Evolutionary conservation across 768 basidiomycete species (phyloP).

Genomic region (Termitomyces sp.): DNA sequence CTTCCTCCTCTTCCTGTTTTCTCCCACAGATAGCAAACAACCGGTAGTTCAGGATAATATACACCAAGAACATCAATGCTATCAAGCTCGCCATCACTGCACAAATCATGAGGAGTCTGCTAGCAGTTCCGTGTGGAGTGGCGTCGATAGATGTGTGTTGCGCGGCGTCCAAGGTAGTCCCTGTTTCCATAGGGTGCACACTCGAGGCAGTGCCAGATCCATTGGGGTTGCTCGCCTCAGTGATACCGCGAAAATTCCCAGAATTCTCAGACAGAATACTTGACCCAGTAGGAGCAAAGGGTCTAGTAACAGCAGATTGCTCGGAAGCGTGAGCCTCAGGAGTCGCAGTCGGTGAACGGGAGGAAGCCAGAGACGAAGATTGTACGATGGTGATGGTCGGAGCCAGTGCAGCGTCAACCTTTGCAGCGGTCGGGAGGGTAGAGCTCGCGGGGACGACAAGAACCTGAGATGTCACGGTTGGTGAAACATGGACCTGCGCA

Average conservation of each 20-base stretch:
- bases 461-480: not conserved
- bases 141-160: not conserved
- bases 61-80: constrained; percentile 13
- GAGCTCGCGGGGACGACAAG: not conserved
- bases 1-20: constrained; percentile 5
- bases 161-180: not conserved
- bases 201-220: not conserved
- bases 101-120: constrained; percentile 17
- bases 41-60: constrained; percentile 10
- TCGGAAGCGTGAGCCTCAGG: not conserved
- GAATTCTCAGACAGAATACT: not conserved
- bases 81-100: constrained; percentile 17
- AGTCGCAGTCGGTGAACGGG: not conserved
- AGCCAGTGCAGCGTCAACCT: constrained; percentile 2
- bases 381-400: not conserved
- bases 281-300: not conserved
- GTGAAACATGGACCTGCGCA: not conserved
- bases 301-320: not conserved
- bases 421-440: not conserved
- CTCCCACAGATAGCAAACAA: constrained; percentile 8
- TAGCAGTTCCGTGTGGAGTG: not conserved
- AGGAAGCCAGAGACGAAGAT: constrained; percentile 1
- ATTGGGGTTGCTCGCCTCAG: not conserved
- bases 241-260: not conserved
- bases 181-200: not conserved